Evolutionary conservation across 2,329 filamentous ascomycete genomes (phyloP).

Genomic region (Thielaviopsis musarum): DNA sequence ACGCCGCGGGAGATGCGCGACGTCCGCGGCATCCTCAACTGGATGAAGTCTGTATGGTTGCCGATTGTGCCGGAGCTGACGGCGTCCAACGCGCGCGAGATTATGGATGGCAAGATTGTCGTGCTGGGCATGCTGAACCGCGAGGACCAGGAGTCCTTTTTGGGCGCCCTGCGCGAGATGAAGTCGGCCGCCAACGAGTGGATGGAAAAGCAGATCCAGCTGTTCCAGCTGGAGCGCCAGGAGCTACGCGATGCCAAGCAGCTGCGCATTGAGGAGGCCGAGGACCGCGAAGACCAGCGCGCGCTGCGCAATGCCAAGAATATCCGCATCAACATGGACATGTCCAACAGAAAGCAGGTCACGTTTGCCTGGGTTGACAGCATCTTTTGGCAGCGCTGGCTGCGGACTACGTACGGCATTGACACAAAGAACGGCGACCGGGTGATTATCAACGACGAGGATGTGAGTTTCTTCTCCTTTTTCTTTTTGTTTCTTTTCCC

Average conservation of each 20-base stretch:
- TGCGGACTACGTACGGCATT: conserved; percentile 86
- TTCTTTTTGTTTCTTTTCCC: neutral
- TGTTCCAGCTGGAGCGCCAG: conserved; percentile 84
- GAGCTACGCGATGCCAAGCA: conserved; percentile 91
- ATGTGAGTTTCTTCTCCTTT: conserved; percentile 42
- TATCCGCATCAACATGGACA: conserved; percentile 81
- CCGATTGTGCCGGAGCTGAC: conserved; percentile 91
- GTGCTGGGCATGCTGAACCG: conserved; percentile 78
- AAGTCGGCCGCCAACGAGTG: conserved; percentile 93
- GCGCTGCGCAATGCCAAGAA: conserved; percentile 75
- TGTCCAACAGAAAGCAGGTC: conserved; percentile 73
- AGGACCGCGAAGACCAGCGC: conserved; percentile 80
- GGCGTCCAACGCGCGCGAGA: conserved; percentile 76
- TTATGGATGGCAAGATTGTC: conserved; percentile 92
- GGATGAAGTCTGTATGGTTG: conserved; percentile 95
- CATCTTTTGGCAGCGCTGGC: conserved; percentile 94
- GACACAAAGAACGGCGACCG: conserved; percentile 76
- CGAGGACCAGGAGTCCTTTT: conserved; percentile 62
- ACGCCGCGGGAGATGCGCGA: conserved; percentile 89
- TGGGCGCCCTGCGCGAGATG: conserved; percentile 66
- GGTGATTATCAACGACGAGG: conserved; percentile 93
- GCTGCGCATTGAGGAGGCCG: conserved; percentile 85
- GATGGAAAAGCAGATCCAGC: conserved; percentile 89
- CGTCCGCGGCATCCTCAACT: conserved; percentile 56
- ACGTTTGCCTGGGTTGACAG: conserved; percentile 96